A percentile compares a stretch with the other conserved stretches of the same genome.
Evolutionary conservation across 75 land plant genomes (phyloP).

Genomic region (Sequoia sempervirens): DNA sequence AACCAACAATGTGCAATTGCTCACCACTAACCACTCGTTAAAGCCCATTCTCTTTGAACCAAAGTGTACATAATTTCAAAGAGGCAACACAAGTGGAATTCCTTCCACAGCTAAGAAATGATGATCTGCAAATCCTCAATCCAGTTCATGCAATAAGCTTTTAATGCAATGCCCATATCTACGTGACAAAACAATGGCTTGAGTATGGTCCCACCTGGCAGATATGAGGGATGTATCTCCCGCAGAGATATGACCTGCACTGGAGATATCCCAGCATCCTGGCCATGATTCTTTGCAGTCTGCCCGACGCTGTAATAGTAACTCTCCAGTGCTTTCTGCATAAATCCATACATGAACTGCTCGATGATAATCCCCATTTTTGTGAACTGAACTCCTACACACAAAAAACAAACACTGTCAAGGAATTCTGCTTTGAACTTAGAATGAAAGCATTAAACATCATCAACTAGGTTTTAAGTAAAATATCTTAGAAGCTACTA

Average conservation of each 20-base stretch:
- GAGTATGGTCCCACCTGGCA: conserved; percentile 47
- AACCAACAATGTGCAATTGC: not conserved
- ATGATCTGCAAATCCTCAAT: not conserved
- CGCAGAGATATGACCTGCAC: conserved; percentile 94
- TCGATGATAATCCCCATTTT: conserved; percentile 86
- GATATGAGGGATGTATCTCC: conserved; percentile 81
- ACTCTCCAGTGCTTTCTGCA: conserved; percentile 75
- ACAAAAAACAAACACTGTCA: not conserved
- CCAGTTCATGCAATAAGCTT: not conserved
- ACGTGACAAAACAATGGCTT: not conserved
- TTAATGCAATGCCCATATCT: not conserved
- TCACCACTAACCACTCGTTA: not conserved
- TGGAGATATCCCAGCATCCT: conserved; percentile 89
- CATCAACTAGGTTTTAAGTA: not conserved
- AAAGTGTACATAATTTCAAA: not conserved
- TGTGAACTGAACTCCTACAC: conserved; percentile 60
- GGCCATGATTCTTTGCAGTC: conserved; percentile 97
- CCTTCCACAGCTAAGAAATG: not conserved
- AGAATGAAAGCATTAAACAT: not conserved
- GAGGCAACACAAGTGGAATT: not conserved
- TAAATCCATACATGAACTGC: conserved; percentile 90
- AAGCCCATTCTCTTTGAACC: not conserved
- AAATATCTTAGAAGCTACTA: not conserved
- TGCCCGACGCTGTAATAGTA: conserved; percentile 79
- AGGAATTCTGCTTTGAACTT: not conserved